Percentiles rank a stretch among this genome's conserved stretches.
These are phyloP conservation scores for Pleurotus tuoliensis DNA, from an alignment of 768 basidiomycete species.

Conservation along the genomic window DNA sequence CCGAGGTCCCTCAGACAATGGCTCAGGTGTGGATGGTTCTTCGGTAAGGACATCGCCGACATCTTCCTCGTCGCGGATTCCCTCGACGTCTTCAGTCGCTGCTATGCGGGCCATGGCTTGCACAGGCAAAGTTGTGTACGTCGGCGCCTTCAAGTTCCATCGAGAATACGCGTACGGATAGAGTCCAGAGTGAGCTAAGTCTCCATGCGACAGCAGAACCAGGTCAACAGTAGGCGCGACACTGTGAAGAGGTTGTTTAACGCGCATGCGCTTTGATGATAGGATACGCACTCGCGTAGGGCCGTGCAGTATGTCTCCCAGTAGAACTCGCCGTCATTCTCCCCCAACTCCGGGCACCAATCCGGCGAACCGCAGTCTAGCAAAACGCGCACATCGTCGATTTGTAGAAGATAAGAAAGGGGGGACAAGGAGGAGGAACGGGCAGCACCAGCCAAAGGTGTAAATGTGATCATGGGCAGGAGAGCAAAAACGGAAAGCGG, in stretches of 20 bases:
- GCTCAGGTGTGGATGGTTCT: slow-evolving; percentile 21
- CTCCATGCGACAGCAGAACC: slow-evolving; percentile 92
- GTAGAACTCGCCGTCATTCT: slow-evolving; percentile 30
- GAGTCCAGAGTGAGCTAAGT: slow-evolving; percentile 84
- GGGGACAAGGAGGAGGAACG: slow-evolving; percentile 60
- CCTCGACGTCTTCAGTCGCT: slow-evolving; percentile 83
- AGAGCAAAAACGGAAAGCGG: too few species aligned
- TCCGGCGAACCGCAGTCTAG: slow-evolving; percentile 94
- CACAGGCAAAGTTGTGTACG: slow-evolving; percentile 92
- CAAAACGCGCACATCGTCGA: slow-evolving; percentile 91
- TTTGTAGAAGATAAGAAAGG: slow-evolving; percentile 82
- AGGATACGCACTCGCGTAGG: slow-evolving; percentile 57
- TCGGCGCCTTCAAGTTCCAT: slow-evolving; percentile 86
- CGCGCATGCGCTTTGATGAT: background rate
- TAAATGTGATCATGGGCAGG: slow-evolving; percentile 84
- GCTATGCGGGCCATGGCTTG: slow-evolving; percentile 95
- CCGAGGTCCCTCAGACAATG: slow-evolving; percentile 22
- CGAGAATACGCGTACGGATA: slow-evolving; percentile 87
- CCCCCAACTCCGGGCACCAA: slow-evolving; percentile 61
- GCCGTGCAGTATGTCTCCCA: slow-evolving; percentile 67
- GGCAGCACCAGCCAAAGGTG: slow-evolving; percentile 83
- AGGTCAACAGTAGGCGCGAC: slow-evolving; percentile 80
- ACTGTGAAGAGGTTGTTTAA: slow-evolving; percentile 32
- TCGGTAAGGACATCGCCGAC: slow-evolving; percentile 40
- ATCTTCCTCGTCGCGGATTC: slow-evolving; percentile 72